These are phyloP conservation scores for Mucor lusitanicus DNA, from an alignment of 371 early-diverging fungal species.

Conservation along the genomic window DNA sequence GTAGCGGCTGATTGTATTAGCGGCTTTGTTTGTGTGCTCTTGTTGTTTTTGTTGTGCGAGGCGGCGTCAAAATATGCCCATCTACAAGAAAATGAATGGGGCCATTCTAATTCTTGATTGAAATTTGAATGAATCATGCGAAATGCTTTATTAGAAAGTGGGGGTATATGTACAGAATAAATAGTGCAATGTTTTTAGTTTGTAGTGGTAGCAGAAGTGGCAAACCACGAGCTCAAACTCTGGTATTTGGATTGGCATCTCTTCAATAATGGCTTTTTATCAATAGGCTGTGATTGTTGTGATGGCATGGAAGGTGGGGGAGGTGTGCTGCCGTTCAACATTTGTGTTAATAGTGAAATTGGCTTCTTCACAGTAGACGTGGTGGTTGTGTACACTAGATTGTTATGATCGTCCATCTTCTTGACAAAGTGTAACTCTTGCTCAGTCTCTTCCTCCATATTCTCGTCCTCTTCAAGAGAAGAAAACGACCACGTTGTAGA, in stretches of 20 bases:
- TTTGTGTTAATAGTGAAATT: slow-evolving; percentile 15
- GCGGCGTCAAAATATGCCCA: neutral
- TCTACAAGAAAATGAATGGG: neutral
- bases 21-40: neutral
- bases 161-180: neutral
- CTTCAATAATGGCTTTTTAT: neutral
- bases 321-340: neutral
- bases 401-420: neutral
- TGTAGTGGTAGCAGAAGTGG: neutral
- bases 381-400: neutral
- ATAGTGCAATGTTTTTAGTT: neutral
- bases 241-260: slow-evolving; percentile 14
- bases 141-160: neutral
- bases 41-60: neutral
- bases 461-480: neutral
- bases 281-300: neutral
- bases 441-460: neutral
- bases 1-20: neutral
- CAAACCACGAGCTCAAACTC: slow-evolving; percentile 10
- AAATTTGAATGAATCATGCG: neutral
- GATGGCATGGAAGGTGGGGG: neutral
- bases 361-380: neutral
- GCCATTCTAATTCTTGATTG: neutral
- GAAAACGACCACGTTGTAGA: neutral
- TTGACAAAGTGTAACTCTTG: neutral